Evolutionary conservation across 1,284 basidiomycete species (phyloP).

Genomic region (Stygiomarasmius scandens): DNA sequence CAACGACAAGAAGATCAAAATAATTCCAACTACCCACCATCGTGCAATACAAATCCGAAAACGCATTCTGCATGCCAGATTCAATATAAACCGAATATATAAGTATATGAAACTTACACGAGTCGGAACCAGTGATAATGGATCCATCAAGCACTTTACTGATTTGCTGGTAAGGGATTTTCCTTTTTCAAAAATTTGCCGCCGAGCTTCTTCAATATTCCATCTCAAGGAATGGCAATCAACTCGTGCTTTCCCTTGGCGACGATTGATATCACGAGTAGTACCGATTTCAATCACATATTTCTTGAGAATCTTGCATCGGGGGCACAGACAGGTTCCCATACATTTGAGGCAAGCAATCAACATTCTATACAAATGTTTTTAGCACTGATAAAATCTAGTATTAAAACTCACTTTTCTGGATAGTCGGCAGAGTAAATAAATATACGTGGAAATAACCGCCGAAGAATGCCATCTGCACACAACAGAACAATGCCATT

Average conservation of each 20-base stretch:
- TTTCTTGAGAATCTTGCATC: constrained; percentile 24
- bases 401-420: constrained; percentile 33
- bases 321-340: constrained; percentile 29
- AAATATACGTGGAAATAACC: constrained; percentile 35
- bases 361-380: constrained; percentile 25
- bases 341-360: constrained; percentile 28
- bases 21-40: constrained; percentile 20
- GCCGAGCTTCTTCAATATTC: constrained; percentile 13
- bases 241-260: background rate
- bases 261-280: background rate
- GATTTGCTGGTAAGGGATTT: constrained; percentile 5
- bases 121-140: background rate
- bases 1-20: constrained; percentile 30
- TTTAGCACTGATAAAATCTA: background rate
- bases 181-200: constrained; percentile 24
- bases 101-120: background rate
- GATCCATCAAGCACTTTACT: background rate
- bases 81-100: background rate
- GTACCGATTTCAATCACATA: constrained; percentile 10
- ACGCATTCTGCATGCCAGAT: constrained; percentile 32
- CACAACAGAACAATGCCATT: constrained; percentile 32
- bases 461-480: constrained; percentile 30
- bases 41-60: constrained; percentile 23
- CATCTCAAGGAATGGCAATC: constrained; percentile 1
- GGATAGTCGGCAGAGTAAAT: constrained; percentile 44